Base-by-base conservation (phyloP, 2,329 filamentous ascomycete species). In the Calonectria leucothoes region DNA sequence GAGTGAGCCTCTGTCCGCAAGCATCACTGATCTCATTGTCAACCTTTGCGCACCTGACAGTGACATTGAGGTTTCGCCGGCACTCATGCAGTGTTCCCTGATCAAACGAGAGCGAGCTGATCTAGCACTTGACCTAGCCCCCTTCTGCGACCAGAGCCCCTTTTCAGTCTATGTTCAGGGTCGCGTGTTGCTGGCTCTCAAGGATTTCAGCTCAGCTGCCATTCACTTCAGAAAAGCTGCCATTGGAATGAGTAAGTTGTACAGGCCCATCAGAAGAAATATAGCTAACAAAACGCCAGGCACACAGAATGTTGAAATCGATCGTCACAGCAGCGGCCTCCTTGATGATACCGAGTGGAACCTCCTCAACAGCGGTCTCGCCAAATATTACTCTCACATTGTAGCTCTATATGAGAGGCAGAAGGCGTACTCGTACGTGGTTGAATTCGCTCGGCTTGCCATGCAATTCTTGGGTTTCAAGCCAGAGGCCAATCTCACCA, bases 381-480 rank as follows among this genome's bases (percentile, higher is more conserved):
- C 95, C 6, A 92, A 91, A 75, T 99, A 98, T 85, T 97, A 97
- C 83, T 92, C 93, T 51, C 97, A 99, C 82, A 91, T 98, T 65
- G 90, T 96, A 15, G 89, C 91, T 25, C 88, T 99, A 1, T 98
- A 94, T 81, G 96, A 98, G 82, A 91, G 91, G 78, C 90, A 91
- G 52, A 94, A 93, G 77, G 92, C 93, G 0, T 94, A 94, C 83
- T 94, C 94, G 2, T 94, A 94, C 80, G 94, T 97, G 49, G 91
- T 95, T 7, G 94, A 98, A 77, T 98, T 98, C 86, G 93, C 94
- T 48, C 90, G 92, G 48, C 87, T 96, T 29, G 93, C 94, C 7
- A 87, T 97, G 51, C 92, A 95, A 79, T 93, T 94, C 74, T 81
- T 88, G 29, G 75, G 79, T 6, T 64, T 74, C 31, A 79, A 78